These are phyloP conservation scores for Chimonanthus salicifolius DNA, from an alignment of 164 flowering plant genomes.

Conservation along the genomic window DNA sequence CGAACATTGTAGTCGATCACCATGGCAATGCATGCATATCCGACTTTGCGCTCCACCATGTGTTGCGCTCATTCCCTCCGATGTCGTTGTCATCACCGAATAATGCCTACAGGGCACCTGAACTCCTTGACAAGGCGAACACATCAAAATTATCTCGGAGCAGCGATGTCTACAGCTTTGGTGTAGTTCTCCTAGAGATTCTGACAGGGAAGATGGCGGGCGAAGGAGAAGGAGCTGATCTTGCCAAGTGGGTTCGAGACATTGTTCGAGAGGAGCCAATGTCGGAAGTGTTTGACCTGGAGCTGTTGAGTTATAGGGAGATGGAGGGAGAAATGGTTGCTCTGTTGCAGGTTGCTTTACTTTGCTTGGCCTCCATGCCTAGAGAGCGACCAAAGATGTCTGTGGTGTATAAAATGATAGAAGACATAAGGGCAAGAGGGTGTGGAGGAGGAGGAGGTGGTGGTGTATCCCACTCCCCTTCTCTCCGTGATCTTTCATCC, in stretches of 20 bases:
- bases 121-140: conserved; percentile 6
- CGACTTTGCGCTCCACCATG: conserved; percentile 32
- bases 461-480: conserved; percentile 3
- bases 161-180: conserved; percentile 42
- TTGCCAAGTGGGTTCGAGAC: conserved; percentile 39
- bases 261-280: conserved; percentile 29
- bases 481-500: conserved; percentile 12
- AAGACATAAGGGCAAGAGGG: conserved; percentile 31
- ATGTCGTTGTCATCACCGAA: conserved; percentile 3
- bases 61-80: conserved; percentile 15
- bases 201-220: conserved; percentile 35
- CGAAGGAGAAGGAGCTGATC: conserved; percentile 15
- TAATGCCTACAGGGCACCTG: conserved; percentile 29
- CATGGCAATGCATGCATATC: conserved; percentile 31
- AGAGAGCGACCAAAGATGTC: conserved; percentile 45
- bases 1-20: conserved; percentile 32
- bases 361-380: conserved; percentile 30
- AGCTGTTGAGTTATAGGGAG: conserved; percentile 38
- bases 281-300: conserved; percentile 53
- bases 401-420: conserved; percentile 40
- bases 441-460: conserved; percentile 8
- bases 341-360: conserved; percentile 43
- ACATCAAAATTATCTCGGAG: conserved; percentile 17
- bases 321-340: conserved; percentile 48
- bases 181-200: conserved; percentile 44